Evolutionary conservation across 2,329 filamentous ascomycete genomes (phyloP).

Genomic region (Ambrosiella beaveri): DNA sequence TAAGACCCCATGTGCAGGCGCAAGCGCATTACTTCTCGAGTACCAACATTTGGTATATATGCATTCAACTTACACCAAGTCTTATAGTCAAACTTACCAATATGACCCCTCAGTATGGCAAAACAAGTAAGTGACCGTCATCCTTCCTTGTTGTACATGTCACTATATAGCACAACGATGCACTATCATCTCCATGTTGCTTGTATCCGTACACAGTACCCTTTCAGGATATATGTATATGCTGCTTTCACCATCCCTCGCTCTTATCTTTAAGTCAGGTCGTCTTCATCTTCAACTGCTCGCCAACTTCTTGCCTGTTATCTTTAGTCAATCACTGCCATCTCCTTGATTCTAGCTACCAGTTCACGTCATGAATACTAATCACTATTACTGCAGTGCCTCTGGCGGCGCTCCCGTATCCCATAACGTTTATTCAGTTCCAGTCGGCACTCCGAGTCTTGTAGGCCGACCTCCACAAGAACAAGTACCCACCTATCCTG

Average conservation of each 20-base stretch:
- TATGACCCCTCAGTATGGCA: constrained; percentile 13
- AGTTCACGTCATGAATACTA: background rate
- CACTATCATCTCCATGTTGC: background rate
- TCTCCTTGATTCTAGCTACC: background rate
- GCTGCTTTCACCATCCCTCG: background rate
- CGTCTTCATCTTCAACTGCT: background rate
- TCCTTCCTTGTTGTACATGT: background rate
- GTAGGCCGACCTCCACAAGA: constrained; percentile 14
- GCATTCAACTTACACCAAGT: constrained; percentile 3
- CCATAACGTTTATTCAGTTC: constrained; percentile 10
- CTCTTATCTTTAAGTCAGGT: background rate
- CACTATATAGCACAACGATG: too few species aligned
- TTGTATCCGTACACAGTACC: background rate
- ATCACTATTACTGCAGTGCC: constrained; percentile 3
- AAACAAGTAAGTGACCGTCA: constrained; percentile 10
- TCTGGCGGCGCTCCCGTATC: constrained; percentile 1
- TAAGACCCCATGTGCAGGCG: background rate
- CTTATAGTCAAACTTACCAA: background rate
- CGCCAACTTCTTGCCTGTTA: background rate
- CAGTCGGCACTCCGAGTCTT: constrained; percentile 12
- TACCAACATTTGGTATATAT: background rate
- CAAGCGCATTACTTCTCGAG: background rate
- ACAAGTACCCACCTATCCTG: constrained; percentile 19
- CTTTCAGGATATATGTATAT: background rate
- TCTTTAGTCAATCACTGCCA: background rate